Conservation (phyloP, 345 rosid genomes). For the Eucalyptus coolabah region DNA sequence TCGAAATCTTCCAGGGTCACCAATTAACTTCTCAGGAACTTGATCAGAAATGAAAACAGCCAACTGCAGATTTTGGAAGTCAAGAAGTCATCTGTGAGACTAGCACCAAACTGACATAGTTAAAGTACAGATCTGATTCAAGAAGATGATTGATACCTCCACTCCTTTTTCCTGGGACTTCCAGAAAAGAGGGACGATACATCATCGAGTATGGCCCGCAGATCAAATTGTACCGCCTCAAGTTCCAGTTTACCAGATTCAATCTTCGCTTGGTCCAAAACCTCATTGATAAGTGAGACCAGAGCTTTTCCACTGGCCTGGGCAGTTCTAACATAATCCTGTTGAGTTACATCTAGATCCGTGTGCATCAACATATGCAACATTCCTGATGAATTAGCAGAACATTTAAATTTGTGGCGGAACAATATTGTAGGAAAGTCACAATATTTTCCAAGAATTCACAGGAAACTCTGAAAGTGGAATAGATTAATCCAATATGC, state of each 20-base stretch:
- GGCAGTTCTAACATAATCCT: conserved; percentile 84
- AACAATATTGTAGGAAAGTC: neutral
- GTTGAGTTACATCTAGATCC: conserved; percentile 85
- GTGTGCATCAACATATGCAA: conserved; percentile 87
- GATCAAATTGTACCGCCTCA: conserved; percentile 73
- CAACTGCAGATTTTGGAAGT: conserved; percentile 33
- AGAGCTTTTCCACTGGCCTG: conserved; percentile 92
- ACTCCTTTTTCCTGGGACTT: conserved; percentile 76
- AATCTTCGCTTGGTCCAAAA: conserved; percentile 89
- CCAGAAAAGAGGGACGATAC: conserved; percentile 82
- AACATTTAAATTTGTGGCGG: neutral
- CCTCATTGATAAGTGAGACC: conserved; percentile 81
- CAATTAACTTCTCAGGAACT: conserved; percentile 78
- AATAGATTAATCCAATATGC: neutral
- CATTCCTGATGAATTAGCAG: conserved; percentile 56
- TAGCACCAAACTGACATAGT: neutral
- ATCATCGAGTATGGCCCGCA: conserved; percentile 74
- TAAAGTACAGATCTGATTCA: neutral
- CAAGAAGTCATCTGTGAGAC: neutral
- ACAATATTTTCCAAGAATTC: neutral
- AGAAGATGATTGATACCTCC: conserved; percentile 42
- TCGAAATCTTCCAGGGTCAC: conserved; percentile 91
- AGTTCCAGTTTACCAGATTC: conserved; percentile 98
- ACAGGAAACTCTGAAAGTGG: neutral
- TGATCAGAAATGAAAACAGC: conserved; percentile 79